Percentiles rank a stretch among this genome's conserved stretches.
phyloP scores from a whole-genome alignment of 2,329 filamentous ascomycete species.

The Pseudocercospora crystallina region DNA sequence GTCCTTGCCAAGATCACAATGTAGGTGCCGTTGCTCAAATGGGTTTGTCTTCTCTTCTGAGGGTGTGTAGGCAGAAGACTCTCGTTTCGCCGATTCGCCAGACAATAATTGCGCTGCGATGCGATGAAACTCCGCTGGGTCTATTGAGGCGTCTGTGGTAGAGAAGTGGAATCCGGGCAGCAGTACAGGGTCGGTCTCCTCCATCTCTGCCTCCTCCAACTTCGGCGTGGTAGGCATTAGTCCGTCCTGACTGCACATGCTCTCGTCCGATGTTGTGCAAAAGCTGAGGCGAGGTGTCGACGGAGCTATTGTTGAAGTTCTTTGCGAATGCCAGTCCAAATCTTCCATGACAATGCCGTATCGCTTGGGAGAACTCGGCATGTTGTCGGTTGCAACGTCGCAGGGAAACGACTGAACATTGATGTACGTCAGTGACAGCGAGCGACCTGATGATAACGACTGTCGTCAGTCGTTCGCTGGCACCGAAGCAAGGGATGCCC shows the following conservation, averaged over 20 bases:
- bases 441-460: constrained; percentile 2
- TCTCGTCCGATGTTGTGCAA: constrained; percentile 15
- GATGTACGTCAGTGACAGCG: too few relatives aligned
- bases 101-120: constrained; percentile 23
- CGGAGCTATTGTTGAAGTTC: background rate
- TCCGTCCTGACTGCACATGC: constrained; percentile 3
- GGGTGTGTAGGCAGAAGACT: constrained; percentile 6
- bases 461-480: constrained; percentile 8
- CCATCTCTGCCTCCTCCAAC: background rate
- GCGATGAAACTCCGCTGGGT: constrained; percentile 25
- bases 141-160: constrained; percentile 19
- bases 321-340: constrained; percentile 4
- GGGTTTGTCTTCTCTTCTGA: constrained; percentile 11
- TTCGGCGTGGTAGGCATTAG: constrained; percentile 13
- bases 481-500: constrained; percentile 10
- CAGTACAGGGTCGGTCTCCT: constrained; percentile 6
- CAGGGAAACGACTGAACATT: background rate
- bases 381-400: constrained; percentile 1
- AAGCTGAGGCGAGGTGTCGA: constrained; percentile 12
- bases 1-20: constrained; percentile 21
- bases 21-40: constrained; percentile 14
- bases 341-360: constrained; percentile 13
- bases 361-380: constrained; percentile 12
- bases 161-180: constrained; percentile 27
- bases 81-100: constrained; percentile 12